Evolutionary conservation across 306 rosid species (phyloP).

Genomic region (Lotus japonicus): DNA sequence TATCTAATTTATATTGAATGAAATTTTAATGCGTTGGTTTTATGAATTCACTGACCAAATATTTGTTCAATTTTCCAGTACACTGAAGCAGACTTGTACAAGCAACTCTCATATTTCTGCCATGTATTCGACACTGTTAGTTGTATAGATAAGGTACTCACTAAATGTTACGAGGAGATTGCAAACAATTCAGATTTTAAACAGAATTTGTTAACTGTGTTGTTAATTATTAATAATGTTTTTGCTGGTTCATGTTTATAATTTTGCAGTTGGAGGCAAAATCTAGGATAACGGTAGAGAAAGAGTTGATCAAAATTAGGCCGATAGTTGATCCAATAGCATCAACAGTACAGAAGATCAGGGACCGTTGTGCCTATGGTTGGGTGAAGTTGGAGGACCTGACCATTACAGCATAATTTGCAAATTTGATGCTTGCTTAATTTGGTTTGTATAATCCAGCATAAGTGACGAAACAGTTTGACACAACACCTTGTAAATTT

Average conservation of each 20-base stretch:
- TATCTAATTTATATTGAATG: background rate
- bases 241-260: background rate
- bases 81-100: conserved; percentile 79
- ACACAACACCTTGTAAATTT: too few species aligned
- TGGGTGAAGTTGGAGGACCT: conserved; percentile 74
- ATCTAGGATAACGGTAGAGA: conserved; percentile 52
- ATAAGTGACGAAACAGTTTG: too few species aligned
- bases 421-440: background rate
- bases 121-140: conserved; percentile 58
- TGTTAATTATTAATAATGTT: background rate
- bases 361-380: conserved; percentile 83
- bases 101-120: conserved; percentile 80
- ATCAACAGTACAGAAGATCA: conserved; percentile 47
- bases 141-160: conserved; percentile 68
- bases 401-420: conserved; percentile 39
- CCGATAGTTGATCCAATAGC: conserved; percentile 56
- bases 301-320: conserved; percentile 56
- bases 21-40: background rate
- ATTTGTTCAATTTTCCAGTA: conserved; percentile 41
- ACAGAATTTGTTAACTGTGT: too few species aligned
- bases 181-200: too few species aligned
- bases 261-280: conserved; percentile 47
- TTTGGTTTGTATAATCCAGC: background rate
- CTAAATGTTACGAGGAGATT: too few species aligned
- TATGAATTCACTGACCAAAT: background rate